Conservation (phyloP, 139 green algal species). For the Auxenochlorella pyrenoidosa region DNA sequence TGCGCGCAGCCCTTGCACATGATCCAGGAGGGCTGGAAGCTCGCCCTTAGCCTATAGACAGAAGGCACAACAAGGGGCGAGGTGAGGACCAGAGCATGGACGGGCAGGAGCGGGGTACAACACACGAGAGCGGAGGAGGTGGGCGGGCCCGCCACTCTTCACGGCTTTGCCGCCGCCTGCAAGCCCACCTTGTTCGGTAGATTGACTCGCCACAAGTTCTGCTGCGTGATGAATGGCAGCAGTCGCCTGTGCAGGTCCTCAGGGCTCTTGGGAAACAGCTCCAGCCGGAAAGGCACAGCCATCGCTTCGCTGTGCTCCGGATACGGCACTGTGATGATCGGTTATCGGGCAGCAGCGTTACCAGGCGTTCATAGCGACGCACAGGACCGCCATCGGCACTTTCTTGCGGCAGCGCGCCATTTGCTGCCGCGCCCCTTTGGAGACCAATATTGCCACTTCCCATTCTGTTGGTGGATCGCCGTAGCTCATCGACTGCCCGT, state of each 20-base stretch:
- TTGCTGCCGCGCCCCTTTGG: not conserved
- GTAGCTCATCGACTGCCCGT: not conserved
- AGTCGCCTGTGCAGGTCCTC: not conserved
- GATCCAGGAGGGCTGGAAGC: slow-evolving; percentile 11
- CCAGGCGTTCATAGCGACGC: not conserved
- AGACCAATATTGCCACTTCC: not conserved
- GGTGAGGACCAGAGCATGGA: too few relatives aligned
- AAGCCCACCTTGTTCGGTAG: not conserved
- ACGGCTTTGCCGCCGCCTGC: too few relatives aligned
- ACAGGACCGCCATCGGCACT: not conserved
- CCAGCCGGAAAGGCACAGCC: not conserved
- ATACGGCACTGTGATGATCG: not conserved
- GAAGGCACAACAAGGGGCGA: too few relatives aligned
- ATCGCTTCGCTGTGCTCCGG: not conserved
- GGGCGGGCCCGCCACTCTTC: too few relatives aligned
- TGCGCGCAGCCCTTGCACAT: not conserved
- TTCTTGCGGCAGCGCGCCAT: not conserved
- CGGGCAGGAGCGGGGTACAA: not conserved
- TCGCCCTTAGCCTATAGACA: slow-evolving; percentile 5
- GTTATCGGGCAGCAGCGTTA: not conserved
- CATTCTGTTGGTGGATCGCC: not conserved
- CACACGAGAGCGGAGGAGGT: not conserved
- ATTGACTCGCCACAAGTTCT: not conserved
- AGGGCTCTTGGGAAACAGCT: not conserved
- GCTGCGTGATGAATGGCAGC: not conserved